Percentiles rank a stretch among this genome's conserved stretches.
Evolutionary conservation across 306 rosid species (phyloP).

Genomic region (Castanopsis chinensis): DNA sequence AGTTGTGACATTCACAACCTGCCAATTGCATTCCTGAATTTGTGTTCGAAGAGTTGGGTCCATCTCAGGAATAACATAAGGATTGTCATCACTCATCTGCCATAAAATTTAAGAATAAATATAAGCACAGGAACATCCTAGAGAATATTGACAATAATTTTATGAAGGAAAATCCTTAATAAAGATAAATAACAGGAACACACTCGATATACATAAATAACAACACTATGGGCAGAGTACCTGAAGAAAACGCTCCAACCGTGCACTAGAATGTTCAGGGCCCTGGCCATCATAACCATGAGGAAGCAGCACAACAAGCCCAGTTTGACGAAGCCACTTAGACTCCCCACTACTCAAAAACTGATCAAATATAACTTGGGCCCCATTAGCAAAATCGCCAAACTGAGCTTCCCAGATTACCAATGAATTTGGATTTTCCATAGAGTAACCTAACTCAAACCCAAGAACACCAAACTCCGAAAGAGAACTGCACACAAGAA

Average conservation of each 20-base stretch:
- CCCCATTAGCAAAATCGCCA: conserved; percentile 98
- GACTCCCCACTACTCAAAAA: conserved; percentile 93
- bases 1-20: conserved; percentile 93
- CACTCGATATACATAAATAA: background rate
- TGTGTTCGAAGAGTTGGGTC: conserved; percentile 88
- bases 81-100: conserved; percentile 99
- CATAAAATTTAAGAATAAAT: conserved; percentile 28
- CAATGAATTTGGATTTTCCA: conserved; percentile 96
- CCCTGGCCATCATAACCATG: conserved; percentile 99
- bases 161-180: no score
- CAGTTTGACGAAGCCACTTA: conserved; percentile 97
- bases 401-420: conserved; percentile 98
- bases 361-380: conserved; percentile 94
- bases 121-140: conserved; percentile 10
- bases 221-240: conserved; percentile 20
- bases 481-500: conserved; percentile 63
- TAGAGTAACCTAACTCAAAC: conserved; percentile 94
- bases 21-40: conserved; percentile 99
- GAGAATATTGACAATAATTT: background rate
- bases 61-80: conserved; percentile 93
- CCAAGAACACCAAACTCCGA: conserved; percentile 98
- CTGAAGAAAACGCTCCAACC: conserved; percentile 95
- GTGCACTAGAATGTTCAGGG: conserved; percentile 96
- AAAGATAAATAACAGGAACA: background rate
- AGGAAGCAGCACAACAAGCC: conserved; percentile 89